phyloP scores from a whole-genome alignment of 768 basidiomycete species.

The Termitomyces sp. region DNA sequence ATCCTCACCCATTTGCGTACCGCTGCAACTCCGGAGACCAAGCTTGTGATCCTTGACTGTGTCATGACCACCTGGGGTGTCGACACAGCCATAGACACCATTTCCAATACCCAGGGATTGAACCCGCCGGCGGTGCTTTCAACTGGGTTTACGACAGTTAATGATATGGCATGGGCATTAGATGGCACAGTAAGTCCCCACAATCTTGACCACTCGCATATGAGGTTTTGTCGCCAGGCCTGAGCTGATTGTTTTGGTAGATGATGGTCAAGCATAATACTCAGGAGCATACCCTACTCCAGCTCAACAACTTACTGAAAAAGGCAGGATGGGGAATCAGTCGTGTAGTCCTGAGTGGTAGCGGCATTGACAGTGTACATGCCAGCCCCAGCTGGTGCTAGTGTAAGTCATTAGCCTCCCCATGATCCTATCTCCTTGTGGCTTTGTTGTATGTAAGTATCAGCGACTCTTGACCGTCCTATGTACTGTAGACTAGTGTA shows the following conservation, averaged over 20 bases:
- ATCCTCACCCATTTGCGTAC: constrained; percentile 34
- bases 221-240: not conserved
- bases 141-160: constrained; percentile 8
- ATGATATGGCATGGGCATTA: constrained; percentile 4
- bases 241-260: not conserved
- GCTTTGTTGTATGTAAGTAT: too few species aligned
- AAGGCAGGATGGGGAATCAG: constrained; percentile 8
- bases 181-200: constrained; percentile 4
- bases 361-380: constrained; percentile 9
- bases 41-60: constrained; percentile 38
- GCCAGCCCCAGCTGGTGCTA: constrained; percentile 8
- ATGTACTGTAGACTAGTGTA: too few species aligned
- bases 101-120: constrained; percentile 2
- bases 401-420: too few species aligned
- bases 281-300: constrained; percentile 15
- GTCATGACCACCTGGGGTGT: constrained; percentile 34
- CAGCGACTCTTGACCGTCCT: too few species aligned
- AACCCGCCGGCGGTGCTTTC: constrained; percentile 1
- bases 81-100: constrained; percentile 16
- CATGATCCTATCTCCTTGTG: too few species aligned
- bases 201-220: not conserved
- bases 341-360: constrained; percentile 6
- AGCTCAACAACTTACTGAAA: constrained; percentile 7
- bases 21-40: constrained; percentile 32
- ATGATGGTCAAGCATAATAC: constrained; percentile 13